These are phyloP conservation scores for Daldinia sp. DNA, from an alignment of 2,329 filamentous ascomycete genomes.

Conservation along the genomic window DNA sequence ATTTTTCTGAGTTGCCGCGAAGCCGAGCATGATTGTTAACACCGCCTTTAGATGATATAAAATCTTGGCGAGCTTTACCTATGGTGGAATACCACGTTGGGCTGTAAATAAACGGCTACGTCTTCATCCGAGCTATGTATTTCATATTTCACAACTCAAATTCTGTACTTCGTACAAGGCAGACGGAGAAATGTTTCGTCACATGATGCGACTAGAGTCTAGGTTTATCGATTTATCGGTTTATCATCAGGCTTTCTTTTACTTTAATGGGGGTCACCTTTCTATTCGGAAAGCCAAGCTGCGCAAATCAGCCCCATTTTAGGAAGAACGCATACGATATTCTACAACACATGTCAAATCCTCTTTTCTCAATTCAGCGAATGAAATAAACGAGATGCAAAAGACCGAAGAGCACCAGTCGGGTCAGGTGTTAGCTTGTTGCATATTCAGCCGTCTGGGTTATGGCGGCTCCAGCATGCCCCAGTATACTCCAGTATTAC, in stretches of 20 bases:
- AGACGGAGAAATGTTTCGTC: slow-evolving; percentile 16
- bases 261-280: slow-evolving; percentile 19
- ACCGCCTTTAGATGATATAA: slow-evolving; percentile 11
- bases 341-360: slow-evolving; percentile 41
- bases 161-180: neutral
- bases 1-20: slow-evolving; percentile 6
- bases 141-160: slow-evolving; percentile 24
- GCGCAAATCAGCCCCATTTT: slow-evolving; percentile 32
- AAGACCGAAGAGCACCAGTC: slow-evolving; percentile 28
- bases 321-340: slow-evolving; percentile 32
- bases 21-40: neutral
- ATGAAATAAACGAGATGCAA: slow-evolving; percentile 28
- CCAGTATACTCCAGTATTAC: slow-evolving; percentile 1
- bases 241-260: slow-evolving; percentile 1
- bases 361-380: slow-evolving; percentile 32
- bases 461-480: slow-evolving; percentile 29
- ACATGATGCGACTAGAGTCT: slow-evolving; percentile 34
- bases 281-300: slow-evolving; percentile 25
- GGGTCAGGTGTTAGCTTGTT: slow-evolving; percentile 37
- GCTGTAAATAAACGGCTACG: slow-evolving; percentile 7
- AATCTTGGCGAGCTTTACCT: slow-evolving; percentile 24
- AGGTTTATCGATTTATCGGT: neutral
- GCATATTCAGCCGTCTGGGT: slow-evolving; percentile 36
- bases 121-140: slow-evolving; percentile 21
- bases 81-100: slow-evolving; percentile 38